Conservation (phyloP, 2,329 filamentous ascomycete genomes). For the Chaetomium strumarium region DNA sequence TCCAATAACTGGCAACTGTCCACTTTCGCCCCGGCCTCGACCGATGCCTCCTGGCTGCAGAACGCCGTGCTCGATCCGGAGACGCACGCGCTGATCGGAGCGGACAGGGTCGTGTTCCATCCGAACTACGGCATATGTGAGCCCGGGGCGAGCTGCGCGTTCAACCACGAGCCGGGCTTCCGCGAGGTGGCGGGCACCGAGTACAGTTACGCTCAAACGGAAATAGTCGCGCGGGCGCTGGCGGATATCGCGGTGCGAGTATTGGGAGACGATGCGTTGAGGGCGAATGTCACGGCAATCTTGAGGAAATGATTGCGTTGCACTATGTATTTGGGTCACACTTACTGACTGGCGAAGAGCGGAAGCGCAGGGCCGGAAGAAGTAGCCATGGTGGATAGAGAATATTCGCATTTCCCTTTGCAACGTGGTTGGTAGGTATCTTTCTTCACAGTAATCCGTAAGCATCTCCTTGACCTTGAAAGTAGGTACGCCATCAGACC, state of each 20-base stretch:
- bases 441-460: too few relatives aligned
- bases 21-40: not conserved
- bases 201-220: not conserved
- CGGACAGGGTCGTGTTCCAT: slow-evolving; percentile 1
- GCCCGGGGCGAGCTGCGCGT: not conserved
- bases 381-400: too few relatives aligned
- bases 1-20: not conserved
- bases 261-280: not conserved
- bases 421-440: too few relatives aligned
- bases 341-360: too few relatives aligned
- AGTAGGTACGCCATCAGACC: too few relatives aligned
- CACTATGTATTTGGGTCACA: not conserved
- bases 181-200: not conserved
- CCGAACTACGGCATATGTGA: slow-evolving; percentile 1
- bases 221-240: not conserved
- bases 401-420: too few relatives aligned
- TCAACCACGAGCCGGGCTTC: slow-evolving; percentile 2
- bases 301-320: not conserved
- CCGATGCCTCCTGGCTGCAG: slow-evolving; percentile 1
- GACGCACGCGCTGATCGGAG: not conserved
- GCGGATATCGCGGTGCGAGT: not conserved
- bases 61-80: not conserved
- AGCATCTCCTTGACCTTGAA: too few relatives aligned
- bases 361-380: too few relatives aligned
- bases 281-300: not conserved